These are phyloP conservation scores for Phytophthora multivora DNA, from an alignment of 352 stramenopile genomes.

Conservation along the genomic window DNA sequence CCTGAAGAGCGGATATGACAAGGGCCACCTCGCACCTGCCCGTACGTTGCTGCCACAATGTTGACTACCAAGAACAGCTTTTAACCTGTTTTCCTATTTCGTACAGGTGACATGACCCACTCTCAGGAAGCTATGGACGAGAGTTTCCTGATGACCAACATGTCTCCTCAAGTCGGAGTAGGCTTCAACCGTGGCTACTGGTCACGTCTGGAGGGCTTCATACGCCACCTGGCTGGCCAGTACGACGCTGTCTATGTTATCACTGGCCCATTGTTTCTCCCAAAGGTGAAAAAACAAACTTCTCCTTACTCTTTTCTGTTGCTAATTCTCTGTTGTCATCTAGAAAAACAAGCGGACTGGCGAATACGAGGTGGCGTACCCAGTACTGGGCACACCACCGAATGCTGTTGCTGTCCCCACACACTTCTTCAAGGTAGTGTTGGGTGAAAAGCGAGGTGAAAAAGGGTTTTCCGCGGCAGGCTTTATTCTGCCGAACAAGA, in stretches of 20 bases:
- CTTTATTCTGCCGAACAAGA: conserved; percentile 95
- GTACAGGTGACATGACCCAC: conserved; percentile 83
- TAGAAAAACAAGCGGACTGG: conserved; percentile 74
- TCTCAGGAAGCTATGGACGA: conserved; percentile 89
- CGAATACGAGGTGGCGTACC: conserved; percentile 73
- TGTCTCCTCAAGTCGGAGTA: conserved; percentile 90
- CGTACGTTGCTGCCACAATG: conserved; percentile 32
- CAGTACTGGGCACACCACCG: conserved; percentile 85
- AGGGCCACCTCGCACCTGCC: conserved; percentile 93
- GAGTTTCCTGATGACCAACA: conserved; percentile 96
- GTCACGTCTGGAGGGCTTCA: conserved; percentile 86
- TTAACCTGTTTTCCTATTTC: not conserved
- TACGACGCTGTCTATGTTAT: conserved; percentile 90
- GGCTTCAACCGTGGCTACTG: conserved; percentile 92
- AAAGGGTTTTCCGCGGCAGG: conserved; percentile 80
- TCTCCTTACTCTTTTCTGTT: not conserved
- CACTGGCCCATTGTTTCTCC: conserved; percentile 94
- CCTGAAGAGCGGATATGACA: conserved; percentile 93
- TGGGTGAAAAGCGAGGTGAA: conserved; percentile 58
- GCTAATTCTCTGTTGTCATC: not conserved
- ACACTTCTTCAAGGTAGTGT: conserved; percentile 97
- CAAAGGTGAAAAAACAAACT: conserved; percentile 60
- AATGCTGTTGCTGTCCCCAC: conserved; percentile 92
- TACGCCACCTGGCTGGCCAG: conserved; percentile 78
- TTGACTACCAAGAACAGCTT: not conserved